Base-by-base conservation (phyloP, 768 basidiomycete species). In the Lactarius pseudohatsudake region DNA sequence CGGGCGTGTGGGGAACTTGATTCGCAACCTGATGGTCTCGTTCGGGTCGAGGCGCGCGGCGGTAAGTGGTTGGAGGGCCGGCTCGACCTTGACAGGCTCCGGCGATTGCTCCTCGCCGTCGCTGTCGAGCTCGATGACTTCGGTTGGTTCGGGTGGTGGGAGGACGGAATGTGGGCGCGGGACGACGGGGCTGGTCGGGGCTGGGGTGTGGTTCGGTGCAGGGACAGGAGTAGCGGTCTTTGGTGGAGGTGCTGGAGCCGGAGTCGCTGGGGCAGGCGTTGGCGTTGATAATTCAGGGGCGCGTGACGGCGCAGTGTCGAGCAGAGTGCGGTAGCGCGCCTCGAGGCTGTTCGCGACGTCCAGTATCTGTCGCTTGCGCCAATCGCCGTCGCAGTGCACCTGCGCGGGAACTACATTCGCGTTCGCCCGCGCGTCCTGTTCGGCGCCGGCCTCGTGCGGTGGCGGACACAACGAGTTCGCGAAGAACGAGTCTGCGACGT, bases 341-440 rank as follows among this genome's bases (percentile, higher is more conserved):
- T 92, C 91, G 59, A 94, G 75, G 26, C 75, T 73, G 62, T 81
- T 75, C 16, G 91, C 92, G 16, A 86, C 81, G 59, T 86, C 84
- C 8, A 94, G 80, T 88, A 94, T 91, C 76, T 87, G 86, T 72
- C 83, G 79, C 62, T 87, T 80, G 45, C 92, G 83, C 67, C 89
- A 80, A 74, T 91, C 90, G n/a, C 90, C 90, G 75, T 92, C 91
- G 20, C 76, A 74, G 59, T 81, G 75, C 13, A 77, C 73, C 1
- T 73, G 69, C 1, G 72, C 65, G 15, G 72, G 53, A 41, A 9
- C 36, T 3, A n/a, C 32, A 53, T 60, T 59, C 3, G 53, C 38
- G 43, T 56, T 32, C 4, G 45, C 60, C 8, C 47, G 60, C 36
- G 56, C 26, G 41, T 62, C 62, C 32, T 10, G 40, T 53, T 71